These are phyloP conservation scores for Tinospora cordifolia DNA, from an alignment of 164 flowering plant genomes.

Conservation along the genomic window DNA sequence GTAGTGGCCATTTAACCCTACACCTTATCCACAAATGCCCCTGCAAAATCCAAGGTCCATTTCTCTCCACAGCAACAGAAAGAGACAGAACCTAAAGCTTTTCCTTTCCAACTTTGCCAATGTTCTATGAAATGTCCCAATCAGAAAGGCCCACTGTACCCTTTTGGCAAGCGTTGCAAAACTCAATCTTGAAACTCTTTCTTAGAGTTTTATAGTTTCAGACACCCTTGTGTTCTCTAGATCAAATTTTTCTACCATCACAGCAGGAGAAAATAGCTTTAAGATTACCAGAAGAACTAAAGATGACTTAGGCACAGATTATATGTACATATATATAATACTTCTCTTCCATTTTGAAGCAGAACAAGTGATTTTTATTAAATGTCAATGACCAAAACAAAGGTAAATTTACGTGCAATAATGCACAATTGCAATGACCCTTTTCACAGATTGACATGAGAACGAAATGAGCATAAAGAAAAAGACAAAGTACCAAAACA, in stretches of 20 bases:
- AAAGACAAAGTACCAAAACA: conserved; percentile 14
- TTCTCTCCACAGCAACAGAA: neutral
- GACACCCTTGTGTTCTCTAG: neutral
- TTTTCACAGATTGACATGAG: conserved; percentile 6
- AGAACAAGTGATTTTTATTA: neutral
- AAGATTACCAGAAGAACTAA: no score
- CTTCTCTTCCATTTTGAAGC: no score
- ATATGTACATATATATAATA: no score
- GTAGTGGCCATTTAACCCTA: neutral
- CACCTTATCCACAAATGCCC: neutral
- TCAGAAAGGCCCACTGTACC: neutral
- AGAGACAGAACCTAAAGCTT: neutral
- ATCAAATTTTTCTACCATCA: neutral
- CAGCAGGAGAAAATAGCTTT: no score
- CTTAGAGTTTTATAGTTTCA: no score
- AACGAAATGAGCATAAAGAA: conserved; percentile 4
- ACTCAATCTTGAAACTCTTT: no score
- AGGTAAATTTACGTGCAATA: conserved; percentile 12
- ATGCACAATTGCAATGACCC: conserved; percentile 18
- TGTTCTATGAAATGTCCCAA: neutral
- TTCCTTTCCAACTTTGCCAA: neutral
- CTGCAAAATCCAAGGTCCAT: neutral
- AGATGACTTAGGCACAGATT: no score
- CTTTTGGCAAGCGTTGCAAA: neutral
- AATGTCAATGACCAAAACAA: conserved; percentile 10